phyloP scores from a whole-genome alignment of 768 basidiomycete genomes.

The Suillus weaverae region DNA sequence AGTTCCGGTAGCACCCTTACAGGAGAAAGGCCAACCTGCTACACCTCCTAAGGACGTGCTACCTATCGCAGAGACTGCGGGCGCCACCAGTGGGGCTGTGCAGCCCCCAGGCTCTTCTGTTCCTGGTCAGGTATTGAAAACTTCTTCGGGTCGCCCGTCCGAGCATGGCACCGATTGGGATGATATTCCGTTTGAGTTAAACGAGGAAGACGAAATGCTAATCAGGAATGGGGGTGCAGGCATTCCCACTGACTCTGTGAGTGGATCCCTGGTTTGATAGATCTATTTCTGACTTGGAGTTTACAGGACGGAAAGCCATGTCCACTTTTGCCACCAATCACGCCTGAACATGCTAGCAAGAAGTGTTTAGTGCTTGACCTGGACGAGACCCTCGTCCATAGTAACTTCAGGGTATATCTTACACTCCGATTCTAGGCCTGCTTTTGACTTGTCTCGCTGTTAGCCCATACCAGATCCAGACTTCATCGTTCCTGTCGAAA shows the following conservation, averaged over 20 bases:
- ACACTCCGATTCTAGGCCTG: background rate
- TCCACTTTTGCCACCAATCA: constrained; percentile 78
- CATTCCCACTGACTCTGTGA: constrained; percentile 83
- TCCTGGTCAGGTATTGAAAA: background rate
- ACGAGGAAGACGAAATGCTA: constrained; percentile 74
- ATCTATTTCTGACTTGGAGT: background rate
- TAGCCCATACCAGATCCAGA: constrained; percentile 87
- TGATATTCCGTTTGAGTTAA: constrained; percentile 27
- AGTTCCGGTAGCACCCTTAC: constrained; percentile 17
- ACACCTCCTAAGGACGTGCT: constrained; percentile 42
- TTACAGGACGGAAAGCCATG: constrained; percentile 74
- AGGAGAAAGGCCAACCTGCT: constrained; percentile 39
- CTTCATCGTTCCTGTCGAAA: constrained; percentile 94
- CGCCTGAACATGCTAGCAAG: constrained; percentile 69
- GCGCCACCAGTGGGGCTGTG: constrained; percentile 80
- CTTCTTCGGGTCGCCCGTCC: background rate
- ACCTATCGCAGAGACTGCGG: constrained; percentile 71
- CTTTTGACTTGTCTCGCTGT: background rate
- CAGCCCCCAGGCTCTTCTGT: constrained; percentile 75
- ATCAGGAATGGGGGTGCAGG: constrained; percentile 86
- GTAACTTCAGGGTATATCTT: constrained; percentile 81
- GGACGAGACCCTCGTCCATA: constrained; percentile 91
- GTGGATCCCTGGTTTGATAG: constrained; percentile 26
- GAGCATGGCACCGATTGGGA: constrained; percentile 46
- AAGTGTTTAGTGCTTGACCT: constrained; percentile 93